Conservation (phyloP, 106 monocot genomes). For the Dioscorea alata region DNA sequence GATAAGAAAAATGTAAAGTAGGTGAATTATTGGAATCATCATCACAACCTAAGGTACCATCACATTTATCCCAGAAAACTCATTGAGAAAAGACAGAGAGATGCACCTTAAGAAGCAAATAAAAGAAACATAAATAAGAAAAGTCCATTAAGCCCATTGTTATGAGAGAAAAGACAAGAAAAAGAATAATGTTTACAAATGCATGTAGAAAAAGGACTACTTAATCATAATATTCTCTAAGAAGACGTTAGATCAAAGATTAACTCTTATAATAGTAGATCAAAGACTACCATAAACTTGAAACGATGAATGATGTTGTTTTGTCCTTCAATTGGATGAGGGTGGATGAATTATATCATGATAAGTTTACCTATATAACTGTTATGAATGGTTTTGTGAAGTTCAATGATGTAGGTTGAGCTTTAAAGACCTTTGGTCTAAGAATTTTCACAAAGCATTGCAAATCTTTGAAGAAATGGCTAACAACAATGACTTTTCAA, state of each 20-base stretch:
- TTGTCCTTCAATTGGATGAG: constrained; percentile 40
- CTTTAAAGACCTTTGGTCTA: constrained; percentile 44
- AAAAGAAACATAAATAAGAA: no score
- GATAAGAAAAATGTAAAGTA: no score
- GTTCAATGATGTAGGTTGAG: constrained; percentile 41
- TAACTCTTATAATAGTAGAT: constrained; percentile 76
- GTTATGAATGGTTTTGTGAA: constrained; percentile 75
- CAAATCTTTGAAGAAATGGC: constrained; percentile 50
- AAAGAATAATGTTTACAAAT: constrained; percentile 57
- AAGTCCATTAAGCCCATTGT: constrained; percentile 56
- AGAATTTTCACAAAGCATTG: constrained; percentile 41
- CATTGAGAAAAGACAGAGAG: no score
- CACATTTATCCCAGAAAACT: no score
- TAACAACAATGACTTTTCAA: no score
- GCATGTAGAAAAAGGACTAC: constrained; percentile 73
- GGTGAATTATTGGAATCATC: no score
- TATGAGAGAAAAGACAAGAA: constrained; percentile 52
- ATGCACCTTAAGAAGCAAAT: no score
- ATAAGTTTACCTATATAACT: constrained; percentile 77
- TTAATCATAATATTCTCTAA: constrained; percentile 44
- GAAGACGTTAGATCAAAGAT: constrained; percentile 31
- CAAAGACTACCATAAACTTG: constrained; percentile 70
- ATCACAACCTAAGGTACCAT: no score
- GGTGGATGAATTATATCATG: constrained; percentile 39
- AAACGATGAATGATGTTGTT: constrained; percentile 55